Base-by-base conservation (phyloP, 1,284 basidiomycete species). In the Cryptococcus maquisensis region DNA sequence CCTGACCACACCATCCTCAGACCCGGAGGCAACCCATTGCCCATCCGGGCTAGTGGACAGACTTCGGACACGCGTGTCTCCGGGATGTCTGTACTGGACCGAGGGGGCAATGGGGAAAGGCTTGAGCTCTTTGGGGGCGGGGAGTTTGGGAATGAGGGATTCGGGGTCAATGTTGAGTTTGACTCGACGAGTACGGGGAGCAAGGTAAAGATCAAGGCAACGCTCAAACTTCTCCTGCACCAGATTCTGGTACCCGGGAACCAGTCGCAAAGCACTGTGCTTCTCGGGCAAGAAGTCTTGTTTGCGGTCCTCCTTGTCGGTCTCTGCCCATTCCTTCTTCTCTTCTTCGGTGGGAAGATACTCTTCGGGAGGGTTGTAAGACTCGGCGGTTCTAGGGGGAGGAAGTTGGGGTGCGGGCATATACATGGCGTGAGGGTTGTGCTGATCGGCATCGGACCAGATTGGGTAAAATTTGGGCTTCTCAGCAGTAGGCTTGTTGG, bases 351-450 rank as follows among this genome's bases (percentile, higher is more conserved):
- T 88, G n/a, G 91, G 92, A 3, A 99, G 82, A 74, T 98, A 98
- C 78, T 99, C 96, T 67, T 87, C 90, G 3, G 96, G 96, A 23
- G 96, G 96, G 72, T 99, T 99, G 77, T 98, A 99, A 1, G 94
- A 98, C 77, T 98, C 94, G 37, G 86, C 84, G 63, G 98, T 89
- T 12, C 86, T 88, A 2, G 96, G 96, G 1, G 96, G 84, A 24
- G 85, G 82, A 4, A 86, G 83, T 77, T 98, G 97, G 3, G 96
- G 96, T 7, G 96, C 94, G 20, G 95, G 89, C 68, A 94, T 86
- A 72, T 82, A 80, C 81, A 82, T 82, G 13, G 80, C 77, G 28
- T 93, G 91, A 3, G 89, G 86, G 59, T 86, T 84, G 13, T 84
- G 81, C 65, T 88, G 83, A 65, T 82, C 81, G 35, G 73, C 67